Conservation (phyloP, 495 filamentous ascomycete genomes). For the Lasiosphaeria miniovina region DNA sequence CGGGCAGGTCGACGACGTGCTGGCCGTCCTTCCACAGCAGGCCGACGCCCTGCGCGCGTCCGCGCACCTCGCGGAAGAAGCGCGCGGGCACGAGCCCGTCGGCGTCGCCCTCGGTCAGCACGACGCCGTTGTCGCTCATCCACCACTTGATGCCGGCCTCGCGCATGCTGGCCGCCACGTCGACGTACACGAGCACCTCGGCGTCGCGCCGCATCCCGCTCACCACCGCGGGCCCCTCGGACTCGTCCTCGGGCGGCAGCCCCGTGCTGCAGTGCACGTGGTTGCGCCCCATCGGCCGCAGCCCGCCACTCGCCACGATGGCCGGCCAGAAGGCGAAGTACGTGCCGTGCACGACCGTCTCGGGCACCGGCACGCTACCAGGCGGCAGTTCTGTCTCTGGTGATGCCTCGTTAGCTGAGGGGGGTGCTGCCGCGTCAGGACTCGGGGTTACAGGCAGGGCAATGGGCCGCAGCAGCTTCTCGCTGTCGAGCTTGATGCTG, state of each 20-base stretch:
- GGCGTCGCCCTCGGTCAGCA: slow-evolving; percentile 50
- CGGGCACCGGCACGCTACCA: slow-evolving; percentile 45
- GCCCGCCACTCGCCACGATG: slow-evolving; percentile 69
- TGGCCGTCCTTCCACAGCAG: slow-evolving; percentile 64
- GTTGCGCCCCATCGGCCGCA: slow-evolving; percentile 75
- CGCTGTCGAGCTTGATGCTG: slow-evolving; percentile 64
- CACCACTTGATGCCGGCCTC: slow-evolving; percentile 73
- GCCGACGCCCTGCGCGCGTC: slow-evolving; percentile 56
- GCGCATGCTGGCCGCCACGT: slow-evolving; percentile 62
- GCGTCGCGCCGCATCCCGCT: slow-evolving; percentile 82
- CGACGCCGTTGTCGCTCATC: slow-evolving; percentile 81
- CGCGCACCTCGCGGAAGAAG: slow-evolving; percentile 55
- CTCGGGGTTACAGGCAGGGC: slow-evolving; percentile 29
- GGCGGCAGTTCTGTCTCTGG: slow-evolving; percentile 25
- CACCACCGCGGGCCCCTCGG: slow-evolving; percentile 50
- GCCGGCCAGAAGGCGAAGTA: slow-evolving; percentile 69
- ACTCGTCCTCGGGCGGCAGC: slow-evolving; percentile 44
- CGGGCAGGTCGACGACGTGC: slow-evolving; percentile 55
- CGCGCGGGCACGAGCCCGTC: slow-evolving; percentile 42
- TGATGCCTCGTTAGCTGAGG: slow-evolving; percentile 20
- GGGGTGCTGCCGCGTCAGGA: no score
- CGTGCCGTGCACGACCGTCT: slow-evolving; percentile 79
- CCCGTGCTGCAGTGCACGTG: slow-evolving; percentile 86
- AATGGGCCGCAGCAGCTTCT: slow-evolving; percentile 65
- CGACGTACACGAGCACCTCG: slow-evolving; percentile 75